Base-by-base conservation (phyloP, 352 stramenopile genomes). In the Phytophthora hibernalis region DNA sequence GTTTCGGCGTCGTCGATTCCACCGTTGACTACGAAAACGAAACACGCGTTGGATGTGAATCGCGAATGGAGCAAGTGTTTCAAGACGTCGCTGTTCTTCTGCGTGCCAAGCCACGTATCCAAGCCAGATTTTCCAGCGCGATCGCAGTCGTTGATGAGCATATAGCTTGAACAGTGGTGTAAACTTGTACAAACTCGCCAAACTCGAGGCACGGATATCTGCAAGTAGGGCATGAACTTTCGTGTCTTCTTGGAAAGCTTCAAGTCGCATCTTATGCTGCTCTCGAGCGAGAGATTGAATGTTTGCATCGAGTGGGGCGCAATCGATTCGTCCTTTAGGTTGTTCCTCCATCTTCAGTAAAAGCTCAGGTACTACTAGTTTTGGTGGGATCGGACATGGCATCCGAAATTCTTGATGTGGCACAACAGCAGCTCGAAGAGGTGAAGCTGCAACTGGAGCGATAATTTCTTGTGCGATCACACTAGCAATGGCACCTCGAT, bases 41-140 rank as follows among this genome's bases (percentile, higher is more conserved):
- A 90, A 90, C 1, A 79, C 66, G 4, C 77, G 74, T 18, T 93
- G 84, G 48, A 93, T 91, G 3, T 69, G 79, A 9, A 93, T 42
- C 9, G 78, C 81, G 21, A 71, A 82, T 1, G 81, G 80, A 49
- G 72, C 60, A 16, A 91, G 71, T 10, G 62, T 51, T 49, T 71
- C 45, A 0, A 91, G 59, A 6, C 72, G 72, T 24, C 44, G 64
- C 24, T 75, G 63, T 22, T 90, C 84, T 18, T 66, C 44, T 6
- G 61, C 62, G 50, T 89, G 76, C 79, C 80, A 91, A 11, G 12
- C 20, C 7, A 80, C 63, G 47, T 79, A 90, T n/a, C 33, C 20
- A 8, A 47, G 26, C 84, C 84, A 93, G 15, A 54, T 37, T 2
- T 21, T 21, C 80, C 79, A 85, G 9, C 65, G 56, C 0, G 73